Evolutionary conservation across 2,329 filamentous ascomycete species (phyloP).

Genomic region (Claviceps digitariae): DNA sequence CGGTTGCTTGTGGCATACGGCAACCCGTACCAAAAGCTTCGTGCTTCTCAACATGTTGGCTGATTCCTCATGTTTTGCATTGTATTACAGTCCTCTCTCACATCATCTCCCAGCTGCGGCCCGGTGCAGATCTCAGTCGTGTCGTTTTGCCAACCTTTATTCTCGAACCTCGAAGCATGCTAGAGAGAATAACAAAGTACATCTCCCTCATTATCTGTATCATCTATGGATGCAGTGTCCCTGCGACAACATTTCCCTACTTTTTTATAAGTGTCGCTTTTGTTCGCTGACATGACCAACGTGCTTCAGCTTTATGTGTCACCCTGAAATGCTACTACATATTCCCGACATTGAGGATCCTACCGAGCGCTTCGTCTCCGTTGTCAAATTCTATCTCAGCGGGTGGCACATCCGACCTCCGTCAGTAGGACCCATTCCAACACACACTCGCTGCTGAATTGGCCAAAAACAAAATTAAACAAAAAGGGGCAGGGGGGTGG

Average conservation of each 20-base stretch:
- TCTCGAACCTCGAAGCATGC: slow-evolving; percentile 91
- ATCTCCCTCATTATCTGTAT: too few species aligned
- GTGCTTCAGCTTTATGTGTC: slow-evolving; percentile 85
- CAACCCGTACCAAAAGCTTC: neutral
- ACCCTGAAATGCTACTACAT: slow-evolving; percentile 85
- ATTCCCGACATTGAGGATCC: slow-evolving; percentile 85
- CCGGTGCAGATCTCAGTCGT: slow-evolving; percentile 85
- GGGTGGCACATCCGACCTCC: slow-evolving; percentile 98
- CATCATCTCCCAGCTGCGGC: slow-evolving; percentile 93
- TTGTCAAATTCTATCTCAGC: slow-evolving; percentile 95
- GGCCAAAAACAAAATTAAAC: neutral
- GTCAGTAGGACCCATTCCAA: slow-evolving; percentile 37
- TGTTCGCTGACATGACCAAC: neutral
- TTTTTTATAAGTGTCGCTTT: neutral
- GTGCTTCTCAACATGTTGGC: neutral
- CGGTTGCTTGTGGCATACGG: neutral
- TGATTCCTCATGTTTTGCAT: neutral
- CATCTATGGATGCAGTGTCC: neutral
- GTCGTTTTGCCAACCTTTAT: slow-evolving; percentile 96
- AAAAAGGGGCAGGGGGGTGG: too few species aligned
- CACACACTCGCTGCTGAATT: neutral
- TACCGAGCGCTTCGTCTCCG: slow-evolving; percentile 76
- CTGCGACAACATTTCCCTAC: neutral
- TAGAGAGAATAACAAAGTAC: slow-evolving; percentile 97
- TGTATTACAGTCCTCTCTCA: slow-evolving; percentile 64